Conservation (phyloP, 495 filamentous ascomycete species). For the Physcia stellaris region DNA sequence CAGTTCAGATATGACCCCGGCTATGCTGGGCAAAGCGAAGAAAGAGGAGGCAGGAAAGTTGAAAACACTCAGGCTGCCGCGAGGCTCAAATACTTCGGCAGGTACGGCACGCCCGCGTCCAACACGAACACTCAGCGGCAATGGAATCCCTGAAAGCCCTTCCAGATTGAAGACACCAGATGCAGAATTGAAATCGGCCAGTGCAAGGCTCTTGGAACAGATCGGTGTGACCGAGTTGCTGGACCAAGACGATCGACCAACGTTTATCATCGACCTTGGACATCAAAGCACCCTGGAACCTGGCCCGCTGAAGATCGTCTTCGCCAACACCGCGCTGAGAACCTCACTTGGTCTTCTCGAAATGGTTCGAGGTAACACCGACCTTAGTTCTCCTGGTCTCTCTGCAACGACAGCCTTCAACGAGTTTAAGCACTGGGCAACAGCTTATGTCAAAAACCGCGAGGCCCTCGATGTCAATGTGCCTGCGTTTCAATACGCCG, state of each 20-base stretch:
- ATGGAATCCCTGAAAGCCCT: slow-evolving; percentile 2
- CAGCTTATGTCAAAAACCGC: slow-evolving; percentile 32
- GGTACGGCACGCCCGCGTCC: slow-evolving; percentile 2
- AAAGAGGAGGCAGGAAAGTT: slow-evolving; percentile 35
- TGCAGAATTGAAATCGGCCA: not conserved
- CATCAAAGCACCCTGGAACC: slow-evolving; percentile 37
- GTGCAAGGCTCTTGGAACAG: slow-evolving; percentile 28
- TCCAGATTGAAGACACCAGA: not conserved
- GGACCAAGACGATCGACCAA: slow-evolving; percentile 53
- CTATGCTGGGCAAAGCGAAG: slow-evolving; percentile 41
- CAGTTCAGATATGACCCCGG: slow-evolving; percentile 37
- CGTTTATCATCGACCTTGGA: slow-evolving; percentile 51
- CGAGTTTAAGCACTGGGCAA: slow-evolving; percentile 50
- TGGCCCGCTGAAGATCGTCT: slow-evolving; percentile 39
- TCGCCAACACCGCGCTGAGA: slow-evolving; percentile 45
- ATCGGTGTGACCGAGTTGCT: slow-evolving; percentile 51
- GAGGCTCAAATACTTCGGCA: slow-evolving; percentile 36
- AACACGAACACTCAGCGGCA: slow-evolving; percentile 1
- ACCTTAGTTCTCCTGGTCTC: slow-evolving; percentile 20
- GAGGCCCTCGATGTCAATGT: slow-evolving; percentile 31
- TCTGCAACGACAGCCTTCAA: slow-evolving; percentile 26
- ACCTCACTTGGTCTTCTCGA: slow-evolving; percentile 32
- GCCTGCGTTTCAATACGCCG: slow-evolving; percentile 38
- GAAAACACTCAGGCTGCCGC: slow-evolving; percentile 50
- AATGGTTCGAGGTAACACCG: slow-evolving; percentile 30